Evolutionary conservation across 2,329 filamentous ascomycete species (phyloP).

Genomic region (Amesomyces nigricolor): DNA sequence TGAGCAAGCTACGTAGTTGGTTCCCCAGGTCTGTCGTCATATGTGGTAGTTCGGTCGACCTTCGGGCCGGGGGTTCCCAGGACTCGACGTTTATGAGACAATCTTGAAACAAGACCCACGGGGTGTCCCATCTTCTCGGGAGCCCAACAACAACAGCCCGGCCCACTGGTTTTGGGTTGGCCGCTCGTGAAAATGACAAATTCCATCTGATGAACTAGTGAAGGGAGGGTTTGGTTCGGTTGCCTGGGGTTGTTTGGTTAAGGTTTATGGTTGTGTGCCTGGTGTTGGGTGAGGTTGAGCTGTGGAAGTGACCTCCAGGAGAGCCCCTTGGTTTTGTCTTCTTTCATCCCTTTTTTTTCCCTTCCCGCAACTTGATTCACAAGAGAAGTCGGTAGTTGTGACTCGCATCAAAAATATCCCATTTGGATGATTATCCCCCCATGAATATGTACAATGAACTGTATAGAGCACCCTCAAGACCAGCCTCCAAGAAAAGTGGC

Average conservation of each 20-base stretch:
- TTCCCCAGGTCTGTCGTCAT: too few relatives aligned
- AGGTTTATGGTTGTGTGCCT: too few relatives aligned
- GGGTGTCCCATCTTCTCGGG: neutral
- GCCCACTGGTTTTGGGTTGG: constrained; percentile 7
- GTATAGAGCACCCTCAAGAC: neutral
- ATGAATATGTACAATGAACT: constrained; percentile 15
- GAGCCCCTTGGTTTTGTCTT: too few relatives aligned
- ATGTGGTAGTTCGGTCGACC: neutral
- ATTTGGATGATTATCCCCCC: neutral
- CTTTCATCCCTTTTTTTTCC: too few relatives aligned
- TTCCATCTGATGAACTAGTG: neutral
- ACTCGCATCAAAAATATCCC: neutral
- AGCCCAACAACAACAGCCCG: neutral
- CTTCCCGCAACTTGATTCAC: too few relatives aligned
- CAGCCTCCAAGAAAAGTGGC: neutral
- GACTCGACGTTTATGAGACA: constrained; percentile 17
- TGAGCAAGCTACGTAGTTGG: too few relatives aligned
- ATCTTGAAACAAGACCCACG: constrained; percentile 14
- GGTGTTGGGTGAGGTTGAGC: too few relatives aligned
- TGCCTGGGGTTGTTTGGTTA: too few relatives aligned
- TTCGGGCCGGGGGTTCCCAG: constrained; percentile 10
- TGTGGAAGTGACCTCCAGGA: too few relatives aligned
- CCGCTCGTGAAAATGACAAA: constrained; percentile 16
- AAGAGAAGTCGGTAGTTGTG: too few relatives aligned
- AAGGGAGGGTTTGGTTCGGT: too few relatives aligned